Evolutionary conservation across 2,329 filamentous ascomycete genomes (phyloP), one percentile per base, ranked within the genome.

Genomic region (Xylariomycetidae sp.): DNA sequence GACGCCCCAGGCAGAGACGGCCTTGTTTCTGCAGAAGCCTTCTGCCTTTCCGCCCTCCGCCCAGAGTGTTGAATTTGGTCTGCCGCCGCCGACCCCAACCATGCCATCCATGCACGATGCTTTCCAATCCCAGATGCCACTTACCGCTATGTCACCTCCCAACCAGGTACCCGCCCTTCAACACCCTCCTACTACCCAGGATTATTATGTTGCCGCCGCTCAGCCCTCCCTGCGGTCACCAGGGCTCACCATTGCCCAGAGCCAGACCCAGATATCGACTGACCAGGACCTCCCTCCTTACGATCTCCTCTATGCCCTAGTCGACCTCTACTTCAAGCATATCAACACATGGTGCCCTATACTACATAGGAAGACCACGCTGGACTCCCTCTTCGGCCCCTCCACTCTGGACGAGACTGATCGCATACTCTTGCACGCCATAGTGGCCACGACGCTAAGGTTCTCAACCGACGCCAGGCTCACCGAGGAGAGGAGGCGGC

Each of bases 321-420:
- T 83, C 6, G 83, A 88, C 47, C 67, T 88, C 1, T 88, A 86
- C 54, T 88, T 88, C 51, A 85, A 86, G 42, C 80, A 88, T 50
- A 77, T 88, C 54, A 87, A 88, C 50, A 83, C 82, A 0, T 88
- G 84, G 82, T 94, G 88, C 54, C 88, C 89, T 0, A 92, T 95
- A 16, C 67, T 95, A n/a, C 87, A 95, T 59, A 78, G 87, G 15
- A 80, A 85, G 51, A 80, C 83, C 4, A 94, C 88, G 0, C 61
- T 95, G 7, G 85, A 94, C 48, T 79, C 80, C 1, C 69, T 95
- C 0, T 95, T 95, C 47, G 87, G 87, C 0, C 77, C 82, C 1
- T 77, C 80, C 0, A 76, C 81, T 2, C 65, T 92, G 2, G 84
- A 89, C 23, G 86, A 94, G 58, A 80, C 83, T 2, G 88, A 95